Evolutionary conservation across 83 land plant species (phyloP).

Genomic region (Larix sibirica): DNA sequence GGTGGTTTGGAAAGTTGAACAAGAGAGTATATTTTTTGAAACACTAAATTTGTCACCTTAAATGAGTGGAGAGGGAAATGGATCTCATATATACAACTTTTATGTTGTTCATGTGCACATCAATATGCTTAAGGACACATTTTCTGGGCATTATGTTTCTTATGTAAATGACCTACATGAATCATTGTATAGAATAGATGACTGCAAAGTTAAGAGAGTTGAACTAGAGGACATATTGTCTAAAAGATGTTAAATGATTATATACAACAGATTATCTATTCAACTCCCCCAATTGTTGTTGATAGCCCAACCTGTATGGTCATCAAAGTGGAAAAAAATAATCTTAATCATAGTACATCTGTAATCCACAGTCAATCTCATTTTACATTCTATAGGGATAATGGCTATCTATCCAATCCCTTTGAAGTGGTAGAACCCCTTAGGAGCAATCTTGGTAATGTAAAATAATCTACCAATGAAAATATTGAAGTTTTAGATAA

Average conservation of each 20-base stretch:
- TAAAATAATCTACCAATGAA: not conserved
- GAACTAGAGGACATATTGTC: slow-evolving; percentile 79
- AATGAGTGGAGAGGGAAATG: slow-evolving; percentile 63
- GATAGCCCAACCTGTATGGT: slow-evolving; percentile 1
- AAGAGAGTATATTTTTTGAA: slow-evolving; percentile 84
- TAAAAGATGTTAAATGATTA: slow-evolving; percentile 89
- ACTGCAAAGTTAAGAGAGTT: slow-evolving; percentile 78
- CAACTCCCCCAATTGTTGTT: not conserved
- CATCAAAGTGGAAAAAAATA: not conserved
- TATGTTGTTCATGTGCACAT: slow-evolving; percentile 96
- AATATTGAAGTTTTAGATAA: not conserved
- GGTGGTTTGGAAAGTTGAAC: slow-evolving; percentile 95
- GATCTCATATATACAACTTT: slow-evolving; percentile 60
- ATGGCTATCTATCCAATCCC: slow-evolving; percentile 11
- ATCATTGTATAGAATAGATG: slow-evolving; percentile 88
- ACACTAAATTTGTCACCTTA: slow-evolving; percentile 73
- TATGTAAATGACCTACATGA: slow-evolving; percentile 74
- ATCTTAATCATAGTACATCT: not conserved
- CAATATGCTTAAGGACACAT: slow-evolving; percentile 94
- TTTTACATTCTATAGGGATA: not conserved
- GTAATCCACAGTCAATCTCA: not conserved
- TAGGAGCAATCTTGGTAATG: slow-evolving; percentile 4
- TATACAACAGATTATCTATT: slow-evolving; percentile 40
- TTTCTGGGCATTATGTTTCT: slow-evolving; percentile 94
- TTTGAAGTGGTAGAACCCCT: slow-evolving; percentile 11